Evolutionary conservation across 2,329 filamentous ascomycete species (phyloP).

Genomic region (Fusarium sp.): DNA sequence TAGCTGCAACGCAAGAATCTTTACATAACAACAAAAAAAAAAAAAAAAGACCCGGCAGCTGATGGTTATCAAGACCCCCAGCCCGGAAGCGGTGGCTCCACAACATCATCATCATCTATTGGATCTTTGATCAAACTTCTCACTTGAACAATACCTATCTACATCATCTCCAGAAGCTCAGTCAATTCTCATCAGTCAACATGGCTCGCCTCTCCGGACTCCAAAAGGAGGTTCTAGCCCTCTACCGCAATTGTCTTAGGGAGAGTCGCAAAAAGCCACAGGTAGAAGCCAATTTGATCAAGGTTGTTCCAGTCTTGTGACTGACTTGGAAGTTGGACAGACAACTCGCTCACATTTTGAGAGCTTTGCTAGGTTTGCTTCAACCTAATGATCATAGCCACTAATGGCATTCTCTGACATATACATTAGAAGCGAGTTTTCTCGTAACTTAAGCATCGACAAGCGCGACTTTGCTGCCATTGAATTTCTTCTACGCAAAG

Average conservation of each 20-base stretch:
- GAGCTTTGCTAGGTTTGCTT: conserved; percentile 67
- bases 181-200: not conserved
- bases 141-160: conserved; percentile 17
- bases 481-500: conserved; percentile 85
- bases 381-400: not conserved
- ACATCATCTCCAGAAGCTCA: conserved; percentile 4
- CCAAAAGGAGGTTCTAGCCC: conserved; percentile 85
- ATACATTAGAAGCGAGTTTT: conserved; percentile 73
- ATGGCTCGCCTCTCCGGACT: conserved; percentile 73
- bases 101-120: conserved; percentile 4
- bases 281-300: conserved; percentile 53
- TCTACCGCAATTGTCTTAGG: conserved; percentile 88
- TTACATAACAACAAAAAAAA: too few relatives aligned
- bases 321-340: conserved; percentile 43
- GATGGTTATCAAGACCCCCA: too few relatives aligned
- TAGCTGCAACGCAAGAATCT: too few relatives aligned
- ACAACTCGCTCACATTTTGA: conserved; percentile 68
- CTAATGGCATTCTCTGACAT: conserved; percentile 1
- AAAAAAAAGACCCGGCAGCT: too few relatives aligned
- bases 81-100: conserved; percentile 14
- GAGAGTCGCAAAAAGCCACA: conserved; percentile 81
- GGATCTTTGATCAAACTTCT: conserved; percentile 6
- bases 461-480: conserved; percentile 88
- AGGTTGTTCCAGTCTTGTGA: not conserved
- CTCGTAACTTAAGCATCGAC: conserved; percentile 71